phyloP scores from a whole-genome alignment of 169 alveolate genomes.

The Eimeria maxima region DNA sequence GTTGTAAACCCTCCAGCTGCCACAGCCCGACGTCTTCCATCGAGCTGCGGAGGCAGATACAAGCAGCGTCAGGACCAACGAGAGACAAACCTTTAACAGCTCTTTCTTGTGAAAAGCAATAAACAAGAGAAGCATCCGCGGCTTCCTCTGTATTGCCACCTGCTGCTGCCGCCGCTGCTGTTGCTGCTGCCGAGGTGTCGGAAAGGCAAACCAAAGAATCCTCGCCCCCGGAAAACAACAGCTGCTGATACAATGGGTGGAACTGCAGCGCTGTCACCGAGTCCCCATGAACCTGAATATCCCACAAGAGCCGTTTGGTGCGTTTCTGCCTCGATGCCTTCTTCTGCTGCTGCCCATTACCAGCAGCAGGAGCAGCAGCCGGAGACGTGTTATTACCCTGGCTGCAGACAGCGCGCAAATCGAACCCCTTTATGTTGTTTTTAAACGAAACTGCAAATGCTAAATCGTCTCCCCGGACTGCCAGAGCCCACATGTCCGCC shows the following conservation, averaged over 20 bases:
- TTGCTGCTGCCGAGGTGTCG: slow-evolving; percentile 42
- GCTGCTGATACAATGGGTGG: slow-evolving; percentile 47
- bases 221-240: slow-evolving; percentile 47
- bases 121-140: background rate
- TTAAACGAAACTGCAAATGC: slow-evolving; percentile 34
- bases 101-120: slow-evolving; percentile 45
- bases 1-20: slow-evolving; percentile 50
- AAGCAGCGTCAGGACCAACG: slow-evolving; percentile 45
- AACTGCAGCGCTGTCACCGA: slow-evolving; percentile 41
- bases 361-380: background rate
- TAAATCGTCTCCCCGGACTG: slow-evolving; percentile 23
- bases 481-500: slow-evolving; percentile 62
- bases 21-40: slow-evolving; percentile 70
- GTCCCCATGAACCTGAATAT: slow-evolving; percentile 57
- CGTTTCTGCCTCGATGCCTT: background rate
- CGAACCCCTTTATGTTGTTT: slow-evolving; percentile 6
- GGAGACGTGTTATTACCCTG: background rate
- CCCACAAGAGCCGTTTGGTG: slow-evolving; percentile 40
- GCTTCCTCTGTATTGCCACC: background rate
- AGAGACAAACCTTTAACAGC: slow-evolving; percentile 49
- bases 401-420: slow-evolving; percentile 37
- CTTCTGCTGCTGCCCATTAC: background rate
- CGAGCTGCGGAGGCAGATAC: slow-evolving; percentile 56
- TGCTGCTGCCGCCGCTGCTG: background rate
- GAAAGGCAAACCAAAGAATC: slow-evolving; percentile 54